Percentiles rank a stretch among this genome's conserved stretches.
These are phyloP conservation scores for Aspergillus sp. DNA, from an alignment of 2,329 filamentous ascomycete species.

Conservation along the genomic window DNA sequence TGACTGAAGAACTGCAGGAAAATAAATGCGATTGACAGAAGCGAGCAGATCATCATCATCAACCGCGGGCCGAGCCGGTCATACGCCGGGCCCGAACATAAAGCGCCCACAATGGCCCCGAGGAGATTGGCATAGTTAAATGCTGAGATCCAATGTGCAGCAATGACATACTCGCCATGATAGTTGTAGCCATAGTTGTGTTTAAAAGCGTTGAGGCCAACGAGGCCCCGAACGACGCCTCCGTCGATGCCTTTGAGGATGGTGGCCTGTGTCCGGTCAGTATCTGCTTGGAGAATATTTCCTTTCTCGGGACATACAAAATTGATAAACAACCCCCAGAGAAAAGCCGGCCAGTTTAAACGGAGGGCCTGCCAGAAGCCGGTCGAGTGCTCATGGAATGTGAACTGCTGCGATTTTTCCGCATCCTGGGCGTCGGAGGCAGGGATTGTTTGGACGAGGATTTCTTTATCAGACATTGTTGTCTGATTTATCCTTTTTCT, in stretches of 20 bases:
- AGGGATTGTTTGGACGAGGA: slow-evolving; percentile 13
- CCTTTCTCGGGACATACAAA: slow-evolving; percentile 7
- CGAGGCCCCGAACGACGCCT: slow-evolving; percentile 18
- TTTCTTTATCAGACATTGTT: neutral
- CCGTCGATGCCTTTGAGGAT: slow-evolving; percentile 20
- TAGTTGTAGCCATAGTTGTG: slow-evolving; percentile 21
- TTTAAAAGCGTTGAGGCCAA: slow-evolving; percentile 22
- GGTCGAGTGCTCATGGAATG: slow-evolving; percentile 17
- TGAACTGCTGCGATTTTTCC: slow-evolving; percentile 15
- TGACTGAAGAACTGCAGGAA: slow-evolving; percentile 59
- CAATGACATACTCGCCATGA: slow-evolving; percentile 18
- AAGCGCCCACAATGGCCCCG: slow-evolving; percentile 19
- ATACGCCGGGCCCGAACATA: slow-evolving; percentile 18
- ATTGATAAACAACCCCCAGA: slow-evolving; percentile 23
- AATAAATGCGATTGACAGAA: slow-evolving; percentile 42
- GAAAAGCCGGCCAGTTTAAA: slow-evolving; percentile 19
- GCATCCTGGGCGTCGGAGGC: slow-evolving; percentile 10
- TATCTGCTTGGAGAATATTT: neutral
- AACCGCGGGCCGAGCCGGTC: slow-evolving; percentile 22
- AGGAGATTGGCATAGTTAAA: slow-evolving; percentile 22
- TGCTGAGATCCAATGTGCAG: slow-evolving; percentile 20
- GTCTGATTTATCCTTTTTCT: no score
- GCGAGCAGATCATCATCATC: slow-evolving; percentile 19
- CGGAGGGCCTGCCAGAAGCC: slow-evolving; percentile 18
- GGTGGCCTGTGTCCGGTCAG: slow-evolving; percentile 8